A percentile compares a stretch with the other conserved stretches of the same genome.
Conservation (phyloP, 176 grass and related monocot genomes). For the Avena sativa region DNA sequence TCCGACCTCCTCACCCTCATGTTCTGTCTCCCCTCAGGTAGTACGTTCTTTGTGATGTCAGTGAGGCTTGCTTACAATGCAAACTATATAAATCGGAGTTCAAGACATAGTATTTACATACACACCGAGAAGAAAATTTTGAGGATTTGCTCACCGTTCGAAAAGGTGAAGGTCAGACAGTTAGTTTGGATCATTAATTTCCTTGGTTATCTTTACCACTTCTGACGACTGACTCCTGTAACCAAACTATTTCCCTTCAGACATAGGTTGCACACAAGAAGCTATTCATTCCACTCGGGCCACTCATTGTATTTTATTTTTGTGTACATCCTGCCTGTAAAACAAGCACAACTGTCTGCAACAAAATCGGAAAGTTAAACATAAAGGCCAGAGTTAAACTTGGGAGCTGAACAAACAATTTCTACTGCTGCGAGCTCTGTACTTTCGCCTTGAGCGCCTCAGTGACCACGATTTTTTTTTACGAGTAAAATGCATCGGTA, state of each 20-base stretch:
- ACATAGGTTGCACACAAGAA: background rate
- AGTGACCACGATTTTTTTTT: no score
- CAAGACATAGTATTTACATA: background rate
- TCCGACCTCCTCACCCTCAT: constrained; percentile 49
- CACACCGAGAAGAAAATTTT: background rate
- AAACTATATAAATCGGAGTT: constrained; percentile 12
- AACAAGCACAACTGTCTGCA: background rate
- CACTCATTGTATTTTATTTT: background rate
- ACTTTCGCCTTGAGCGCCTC: constrained; percentile 33
- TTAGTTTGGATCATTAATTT: constrained; percentile 13
- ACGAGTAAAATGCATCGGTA: no score
- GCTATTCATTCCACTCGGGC: background rate
- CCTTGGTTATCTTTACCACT: constrained; percentile 14
- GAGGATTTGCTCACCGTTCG: background rate
- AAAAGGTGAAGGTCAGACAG: constrained; percentile 8
- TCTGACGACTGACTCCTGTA: background rate
- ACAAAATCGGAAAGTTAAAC: no score
- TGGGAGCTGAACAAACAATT: background rate
- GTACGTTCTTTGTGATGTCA: constrained; percentile 3
- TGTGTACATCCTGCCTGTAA: background rate
- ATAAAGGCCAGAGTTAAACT: background rate
- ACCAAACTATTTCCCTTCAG: constrained; percentile 1
- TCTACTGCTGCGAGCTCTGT: constrained; percentile 42
- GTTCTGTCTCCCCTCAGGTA: background rate
- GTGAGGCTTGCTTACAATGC: background rate